A percentile compares a stretch with the other conserved stretches of the same genome.
These are phyloP conservation scores for Adenanthera pavonina DNA, from an alignment of 306 rosid genomes.

Conservation along the genomic window DNA sequence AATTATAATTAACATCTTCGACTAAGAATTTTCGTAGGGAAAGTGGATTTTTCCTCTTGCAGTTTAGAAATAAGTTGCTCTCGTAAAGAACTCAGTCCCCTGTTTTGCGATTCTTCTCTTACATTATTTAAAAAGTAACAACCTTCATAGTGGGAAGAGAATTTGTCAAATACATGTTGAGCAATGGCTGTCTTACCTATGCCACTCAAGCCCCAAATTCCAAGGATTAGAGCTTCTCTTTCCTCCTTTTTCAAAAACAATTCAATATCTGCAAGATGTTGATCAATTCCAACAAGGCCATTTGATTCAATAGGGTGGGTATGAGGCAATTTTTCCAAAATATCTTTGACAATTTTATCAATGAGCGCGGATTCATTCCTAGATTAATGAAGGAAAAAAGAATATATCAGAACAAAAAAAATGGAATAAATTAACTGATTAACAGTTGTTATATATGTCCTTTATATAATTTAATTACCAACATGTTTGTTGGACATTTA, in stretches of 20 bases:
- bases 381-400: background rate
- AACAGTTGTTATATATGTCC: no score
- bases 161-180: background rate
- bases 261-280: background rate
- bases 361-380: slow-evolving; percentile 11
- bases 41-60: no score
- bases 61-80: slow-evolving; percentile 3
- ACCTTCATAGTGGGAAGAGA: slow-evolving; percentile 13
- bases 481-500: background rate
- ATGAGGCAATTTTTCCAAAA: background rate
- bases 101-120: background rate
- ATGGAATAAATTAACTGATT: background rate
- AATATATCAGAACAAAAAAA: background rate
- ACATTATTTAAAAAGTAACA: slow-evolving; percentile 33
- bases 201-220: slow-evolving; percentile 44
- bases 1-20: no score
- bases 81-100: background rate
- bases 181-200: slow-evolving; percentile 42
- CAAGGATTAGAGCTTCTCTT: slow-evolving; percentile 16
- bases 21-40: no score
- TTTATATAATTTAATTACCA: background rate
- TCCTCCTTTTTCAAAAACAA: background rate
- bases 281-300: background rate
- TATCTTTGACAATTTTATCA: background rate
- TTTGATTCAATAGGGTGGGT: background rate